Percentiles rank a stretch among this genome's conserved stretches.
phyloP scores from a whole-genome alignment of 139 green algal genomes.

The Auxenochlorella protothecoides region DNA sequence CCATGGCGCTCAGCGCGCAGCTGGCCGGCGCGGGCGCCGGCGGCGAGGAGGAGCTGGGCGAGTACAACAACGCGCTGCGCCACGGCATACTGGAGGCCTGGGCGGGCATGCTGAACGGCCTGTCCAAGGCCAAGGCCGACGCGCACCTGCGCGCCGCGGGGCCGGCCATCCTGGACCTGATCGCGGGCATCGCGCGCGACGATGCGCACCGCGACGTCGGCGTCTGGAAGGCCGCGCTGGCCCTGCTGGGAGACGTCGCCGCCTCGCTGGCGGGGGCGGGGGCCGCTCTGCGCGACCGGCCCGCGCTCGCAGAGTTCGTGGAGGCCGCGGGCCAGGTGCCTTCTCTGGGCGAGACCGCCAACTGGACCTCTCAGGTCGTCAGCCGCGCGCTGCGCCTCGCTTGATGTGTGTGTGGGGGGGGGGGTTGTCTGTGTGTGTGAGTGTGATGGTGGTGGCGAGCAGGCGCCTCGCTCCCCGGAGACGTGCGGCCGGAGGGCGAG shows the following conservation, averaged over 20 bases:
- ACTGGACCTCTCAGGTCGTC: conserved; percentile 24
- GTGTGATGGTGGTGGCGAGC: too few relatives aligned
- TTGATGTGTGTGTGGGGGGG: too few relatives aligned
- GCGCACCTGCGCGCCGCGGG: conserved; percentile 14
- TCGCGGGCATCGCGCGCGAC: conserved; percentile 51
- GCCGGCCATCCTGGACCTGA: conserved; percentile 45
- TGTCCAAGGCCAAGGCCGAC: conserved; percentile 28
- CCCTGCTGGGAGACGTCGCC: conserved; percentile 62
- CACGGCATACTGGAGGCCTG: conserved; percentile 89
- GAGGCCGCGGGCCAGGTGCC: conserved; percentile 12
- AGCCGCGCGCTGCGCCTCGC: conserved; percentile 3
- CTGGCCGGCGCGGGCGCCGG: conserved; percentile 2
- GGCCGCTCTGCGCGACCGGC: conserved; percentile 31
- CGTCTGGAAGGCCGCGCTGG: conserved; percentile 47
- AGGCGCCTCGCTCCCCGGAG: too few relatives aligned
- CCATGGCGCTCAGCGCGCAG: conserved; percentile 48
- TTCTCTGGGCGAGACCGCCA: conserved; percentile 8
- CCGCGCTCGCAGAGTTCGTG: conserved; percentile 31
- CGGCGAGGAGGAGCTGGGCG: conserved; percentile 66
- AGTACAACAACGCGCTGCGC: conserved; percentile 90
- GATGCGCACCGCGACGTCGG: conserved; percentile 32
- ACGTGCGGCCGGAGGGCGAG: too few relatives aligned
- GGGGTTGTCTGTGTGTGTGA: too few relatives aligned
- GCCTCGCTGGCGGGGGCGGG: conserved; percentile 25
- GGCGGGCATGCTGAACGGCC: conserved; percentile 65